A percentile compares a stretch with the other conserved stretches of the same genome.
These are phyloP conservation scores for Kluyveromyces siamensis DNA, from an alignment of 805 yeast species.

Conservation along the genomic window DNA sequence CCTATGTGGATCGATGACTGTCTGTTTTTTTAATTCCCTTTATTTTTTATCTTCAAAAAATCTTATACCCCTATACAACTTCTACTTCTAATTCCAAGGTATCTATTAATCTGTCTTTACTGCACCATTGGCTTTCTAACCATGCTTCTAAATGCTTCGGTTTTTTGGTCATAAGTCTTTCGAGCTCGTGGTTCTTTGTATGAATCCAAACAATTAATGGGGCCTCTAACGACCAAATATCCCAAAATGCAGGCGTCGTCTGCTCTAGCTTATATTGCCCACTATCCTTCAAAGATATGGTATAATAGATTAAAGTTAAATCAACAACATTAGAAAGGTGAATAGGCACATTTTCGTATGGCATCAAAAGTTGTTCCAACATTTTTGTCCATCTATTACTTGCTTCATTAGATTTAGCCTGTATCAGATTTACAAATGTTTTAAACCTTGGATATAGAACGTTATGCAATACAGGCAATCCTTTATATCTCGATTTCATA, in stretches of 20 bases:
- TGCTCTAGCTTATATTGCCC: conserved; percentile 21
- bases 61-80: background rate
- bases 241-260: conserved; percentile 25
- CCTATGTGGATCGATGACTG: background rate
- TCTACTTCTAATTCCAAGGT: conserved; percentile 23
- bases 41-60: background rate
- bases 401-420: background rate
- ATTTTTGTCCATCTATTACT: background rate
- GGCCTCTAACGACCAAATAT: conserved; percentile 11
- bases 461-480: conserved; percentile 50
- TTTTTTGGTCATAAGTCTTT: conserved; percentile 42
- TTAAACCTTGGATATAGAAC: conserved; percentile 73
- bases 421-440: conserved; percentile 30
- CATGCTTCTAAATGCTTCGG: conserved; percentile 57
- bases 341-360: background rate
- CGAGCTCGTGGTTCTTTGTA: conserved; percentile 35
- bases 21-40: background rate
- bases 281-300: conserved; percentile 15
- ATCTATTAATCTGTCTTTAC: conserved; percentile 49
- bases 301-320: conserved; percentile 32
- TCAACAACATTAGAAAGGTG: conserved; percentile 9
- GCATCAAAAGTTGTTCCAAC: background rate
- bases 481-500: conserved; percentile 39
- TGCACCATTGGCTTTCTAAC: conserved; percentile 66
- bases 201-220: conserved; percentile 37